Evolutionary conservation across 805 yeast genomes (phyloP), one percentile per base, ranked within the genome.

Genomic region (Yamadazyma laniorum): DNA sequence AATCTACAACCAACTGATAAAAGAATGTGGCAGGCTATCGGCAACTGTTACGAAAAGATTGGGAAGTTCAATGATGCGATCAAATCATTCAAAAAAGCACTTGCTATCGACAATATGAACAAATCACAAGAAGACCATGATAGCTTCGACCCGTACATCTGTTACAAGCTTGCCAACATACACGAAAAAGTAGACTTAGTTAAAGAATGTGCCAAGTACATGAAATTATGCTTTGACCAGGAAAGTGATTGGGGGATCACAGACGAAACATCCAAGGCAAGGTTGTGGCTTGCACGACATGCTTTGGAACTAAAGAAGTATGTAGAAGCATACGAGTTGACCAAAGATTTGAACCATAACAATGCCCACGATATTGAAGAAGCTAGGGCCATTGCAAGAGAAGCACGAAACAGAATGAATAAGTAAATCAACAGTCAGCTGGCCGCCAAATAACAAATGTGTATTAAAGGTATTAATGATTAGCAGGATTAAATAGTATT

Each of bases 21-120:
- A 51, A 69, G 99, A 48, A 89, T 91, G 87, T 93, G 99, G 99
- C 86, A 82, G 48, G 97, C 98, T 0, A 72, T 91, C 29, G 98
- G 90, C 0, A 81, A 82, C 50, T 88, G 97, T 59, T 90, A 80
- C 59, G 93, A 86, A 49, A 85, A 85, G 52, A 72, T 89, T 25
- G 78, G 77, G 17, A 82, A 86, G 43, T 61, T 65, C 18, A 73
- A 70, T 11, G 95, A 90, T 46, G 81, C 97, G 0, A 74, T 89
- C 18, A 84, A 82, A 53, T 81, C 93, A 12, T 90, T 84, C 57
- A 80, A 82, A 48, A 81, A 89, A 51, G 96, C 96, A 0, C 61
- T 85, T 23, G 58, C 65, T 18, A 74, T 78, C 14, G 74, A 81
- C 23, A 51, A 49, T 19, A 47, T 47, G 12, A 59, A 45, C 7